Evolutionary conservation across 257 asterid genomes (phyloP).

Genomic region (Jacaranda copaia): DNA sequence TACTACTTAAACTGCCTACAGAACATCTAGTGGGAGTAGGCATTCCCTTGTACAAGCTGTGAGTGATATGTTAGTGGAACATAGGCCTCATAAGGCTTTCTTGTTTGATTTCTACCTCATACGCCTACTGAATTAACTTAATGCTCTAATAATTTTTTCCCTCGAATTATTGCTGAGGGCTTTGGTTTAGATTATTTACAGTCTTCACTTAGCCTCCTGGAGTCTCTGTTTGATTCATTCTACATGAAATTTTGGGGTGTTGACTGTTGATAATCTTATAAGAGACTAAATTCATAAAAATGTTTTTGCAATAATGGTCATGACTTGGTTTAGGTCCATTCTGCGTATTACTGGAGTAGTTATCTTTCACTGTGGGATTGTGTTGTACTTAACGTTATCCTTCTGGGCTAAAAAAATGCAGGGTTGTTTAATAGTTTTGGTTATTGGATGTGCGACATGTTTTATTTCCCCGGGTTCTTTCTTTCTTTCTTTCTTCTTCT

Average conservation of each 20-base stretch:
- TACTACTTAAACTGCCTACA: background rate
- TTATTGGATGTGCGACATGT: background rate
- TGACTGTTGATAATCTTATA: background rate
- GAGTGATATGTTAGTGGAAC: conserved; percentile 8
- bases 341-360: background rate
- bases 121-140: background rate
- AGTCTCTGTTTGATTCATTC: conserved; percentile 2
- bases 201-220: background rate
- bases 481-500: background rate
- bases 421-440: background rate
- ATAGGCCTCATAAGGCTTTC: background rate
- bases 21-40: background rate
- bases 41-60: conserved; percentile 16
- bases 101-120: background rate
- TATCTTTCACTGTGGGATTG: background rate
- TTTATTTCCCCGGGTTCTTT: background rate
- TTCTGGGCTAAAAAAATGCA: background rate
- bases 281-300: conserved; percentile 14
- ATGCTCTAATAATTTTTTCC: background rate
- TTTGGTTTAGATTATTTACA: conserved; percentile 1
- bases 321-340: background rate
- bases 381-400: conserved; percentile 1
- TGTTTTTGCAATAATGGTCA: background rate
- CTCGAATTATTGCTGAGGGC: background rate
- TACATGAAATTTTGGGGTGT: background rate